Percentiles rank a stretch among this genome's conserved stretches.
phyloP scores from a whole-genome alignment of 257 asterid species.

The Rubia yunnanensis region DNA sequence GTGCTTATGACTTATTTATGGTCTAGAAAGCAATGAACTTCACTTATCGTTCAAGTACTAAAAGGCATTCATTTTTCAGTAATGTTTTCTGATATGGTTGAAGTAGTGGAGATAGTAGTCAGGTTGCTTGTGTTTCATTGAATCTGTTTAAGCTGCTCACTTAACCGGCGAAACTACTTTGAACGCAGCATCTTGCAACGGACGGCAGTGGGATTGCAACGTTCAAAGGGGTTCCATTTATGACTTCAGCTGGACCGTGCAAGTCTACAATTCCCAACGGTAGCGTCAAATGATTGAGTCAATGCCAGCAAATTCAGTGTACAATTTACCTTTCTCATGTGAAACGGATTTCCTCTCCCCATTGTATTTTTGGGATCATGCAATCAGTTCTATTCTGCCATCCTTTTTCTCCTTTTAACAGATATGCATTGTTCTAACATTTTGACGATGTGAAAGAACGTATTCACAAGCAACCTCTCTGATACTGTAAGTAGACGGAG shows the following conservation, averaged over 20 bases:
- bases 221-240: conserved; percentile 78
- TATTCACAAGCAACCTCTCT: background rate
- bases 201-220: conserved; percentile 75
- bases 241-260: conserved; percentile 91
- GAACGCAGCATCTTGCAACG: conserved; percentile 68
- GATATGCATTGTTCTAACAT: background rate
- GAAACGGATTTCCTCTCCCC: background rate
- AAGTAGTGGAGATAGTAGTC: no score
- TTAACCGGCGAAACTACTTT: background rate
- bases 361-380: background rate
- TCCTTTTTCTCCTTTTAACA: background rate
- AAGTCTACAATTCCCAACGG: conserved; percentile 59
- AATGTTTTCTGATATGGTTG: background rate
- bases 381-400: background rate
- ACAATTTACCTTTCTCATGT: background rate
- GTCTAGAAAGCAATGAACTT: background rate
- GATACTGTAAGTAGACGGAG: no score
- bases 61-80: no score
- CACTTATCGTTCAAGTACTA: no score
- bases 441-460: background rate
- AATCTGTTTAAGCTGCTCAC: background rate
- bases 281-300: conserved; percentile 44
- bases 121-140: no score
- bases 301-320: background rate
- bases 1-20: background rate